Evolutionary conservation across 805 yeast genomes (phyloP).

Genomic region (Suhomyces prunicola): DNA sequence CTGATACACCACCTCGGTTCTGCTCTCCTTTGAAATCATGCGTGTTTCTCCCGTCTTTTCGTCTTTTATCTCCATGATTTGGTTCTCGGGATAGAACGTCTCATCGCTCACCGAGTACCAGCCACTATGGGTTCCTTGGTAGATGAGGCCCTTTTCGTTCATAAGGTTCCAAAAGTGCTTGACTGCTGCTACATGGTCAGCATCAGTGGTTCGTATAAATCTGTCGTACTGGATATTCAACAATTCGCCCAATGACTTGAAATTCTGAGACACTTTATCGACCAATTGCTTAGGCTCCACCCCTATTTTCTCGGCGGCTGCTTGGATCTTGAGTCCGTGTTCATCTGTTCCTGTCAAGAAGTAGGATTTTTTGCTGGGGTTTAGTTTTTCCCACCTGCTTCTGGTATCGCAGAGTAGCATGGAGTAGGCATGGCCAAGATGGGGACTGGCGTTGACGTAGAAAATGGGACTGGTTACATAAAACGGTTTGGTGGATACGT

Average conservation of each 20-base stretch:
- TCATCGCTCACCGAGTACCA: slow-evolving; percentile 97
- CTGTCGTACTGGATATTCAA: slow-evolving; percentile 63
- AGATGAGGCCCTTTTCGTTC: slow-evolving; percentile 59
- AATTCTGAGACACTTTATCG: slow-evolving; percentile 63
- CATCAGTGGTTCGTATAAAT: slow-evolving; percentile 88
- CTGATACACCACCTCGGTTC: slow-evolving; percentile 70
- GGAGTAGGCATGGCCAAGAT: slow-evolving; percentile 88
- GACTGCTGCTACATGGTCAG: slow-evolving; percentile 69
- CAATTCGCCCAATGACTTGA: slow-evolving; percentile 57
- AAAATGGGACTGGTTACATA: slow-evolving; percentile 90
- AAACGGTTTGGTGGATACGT: slow-evolving; percentile 19
- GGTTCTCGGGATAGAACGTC: slow-evolving; percentile 84
- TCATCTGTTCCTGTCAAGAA: slow-evolving; percentile 95
- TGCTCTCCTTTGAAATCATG: slow-evolving; percentile 62
- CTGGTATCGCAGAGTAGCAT: slow-evolving; percentile 80
- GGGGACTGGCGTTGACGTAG: slow-evolving; percentile 94
- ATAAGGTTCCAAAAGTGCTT: slow-evolving; percentile 66
- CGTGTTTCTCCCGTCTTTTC: slow-evolving; percentile 24
- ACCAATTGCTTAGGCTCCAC: slow-evolving; percentile 64
- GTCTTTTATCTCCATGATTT: slow-evolving; percentile 45
- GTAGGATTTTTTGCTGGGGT: slow-evolving; percentile 34
- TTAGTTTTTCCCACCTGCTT: slow-evolving; percentile 63
- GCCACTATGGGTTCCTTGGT: slow-evolving; percentile 81
- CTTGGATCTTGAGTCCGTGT: slow-evolving; percentile 89
- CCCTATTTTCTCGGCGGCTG: slow-evolving; percentile 62